phyloP scores from a whole-genome alignment of 2,329 filamentous ascomycete genomes.

The Botrytis fabae region DNA sequence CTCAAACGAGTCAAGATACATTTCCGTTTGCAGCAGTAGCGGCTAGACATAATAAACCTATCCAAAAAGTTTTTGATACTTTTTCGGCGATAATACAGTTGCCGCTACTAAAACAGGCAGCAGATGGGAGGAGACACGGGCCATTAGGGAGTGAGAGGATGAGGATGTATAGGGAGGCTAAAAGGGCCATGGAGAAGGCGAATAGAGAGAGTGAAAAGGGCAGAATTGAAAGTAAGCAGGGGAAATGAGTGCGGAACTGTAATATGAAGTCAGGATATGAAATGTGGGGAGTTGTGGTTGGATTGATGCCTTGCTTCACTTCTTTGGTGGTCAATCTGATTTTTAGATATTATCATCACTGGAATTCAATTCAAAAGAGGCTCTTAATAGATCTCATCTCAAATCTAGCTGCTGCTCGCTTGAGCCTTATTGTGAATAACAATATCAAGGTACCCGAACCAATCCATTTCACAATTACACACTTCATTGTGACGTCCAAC shows the following conservation, averaged over 20 bases:
- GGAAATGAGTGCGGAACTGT: neutral
- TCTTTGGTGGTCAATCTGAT: neutral
- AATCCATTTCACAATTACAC: neutral
- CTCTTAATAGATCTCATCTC: neutral
- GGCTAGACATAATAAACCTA: conserved; percentile 46
- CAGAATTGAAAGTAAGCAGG: neutral
- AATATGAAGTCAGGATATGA: neutral
- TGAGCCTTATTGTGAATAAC: neutral
- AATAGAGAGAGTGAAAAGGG: neutral
- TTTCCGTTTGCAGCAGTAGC: conserved; percentile 51
- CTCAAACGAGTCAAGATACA: conserved; percentile 49
- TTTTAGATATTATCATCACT: neutral
- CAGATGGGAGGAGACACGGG: conserved; percentile 47
- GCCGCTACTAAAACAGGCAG: conserved; percentile 49
- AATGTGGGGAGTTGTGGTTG: fast-evolving
- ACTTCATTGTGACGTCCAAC: neutral
- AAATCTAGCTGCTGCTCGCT: neutral
- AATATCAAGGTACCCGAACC: neutral
- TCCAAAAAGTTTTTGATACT: conserved; percentile 49
- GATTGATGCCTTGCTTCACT: neutral
- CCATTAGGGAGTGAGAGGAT: conserved; percentile 46
- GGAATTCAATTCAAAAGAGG: neutral
- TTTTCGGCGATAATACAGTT: conserved; percentile 52
- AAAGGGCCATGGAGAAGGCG: conserved; percentile 44
- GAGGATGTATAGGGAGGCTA: conserved; percentile 45